Conservation (phyloP, 805 yeast genomes). For the Saccharomycopsis amapae region DNA sequence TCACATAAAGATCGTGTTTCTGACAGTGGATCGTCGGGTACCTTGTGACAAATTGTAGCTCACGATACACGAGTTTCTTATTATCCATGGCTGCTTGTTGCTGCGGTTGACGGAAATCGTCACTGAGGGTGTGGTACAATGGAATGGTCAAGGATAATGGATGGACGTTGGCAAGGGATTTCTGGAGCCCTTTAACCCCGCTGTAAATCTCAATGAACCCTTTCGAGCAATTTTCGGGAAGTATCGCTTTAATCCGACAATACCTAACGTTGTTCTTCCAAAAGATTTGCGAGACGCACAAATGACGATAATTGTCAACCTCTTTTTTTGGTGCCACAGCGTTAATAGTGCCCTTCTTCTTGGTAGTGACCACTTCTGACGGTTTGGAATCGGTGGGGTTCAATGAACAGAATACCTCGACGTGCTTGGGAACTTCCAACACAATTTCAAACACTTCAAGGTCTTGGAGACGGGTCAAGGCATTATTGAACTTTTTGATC, state of each 20-base stretch:
- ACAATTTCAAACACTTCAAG: conserved; percentile 76
- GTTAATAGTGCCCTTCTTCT: neutral
- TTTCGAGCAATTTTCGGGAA: conserved; percentile 61
- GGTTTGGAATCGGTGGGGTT: conserved; percentile 34
- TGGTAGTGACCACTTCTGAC: neutral
- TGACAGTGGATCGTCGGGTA: conserved; percentile 66
- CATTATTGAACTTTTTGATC: conserved; percentile 66
- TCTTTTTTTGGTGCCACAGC: conserved; percentile 22
- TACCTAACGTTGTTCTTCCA: conserved; percentile 60
- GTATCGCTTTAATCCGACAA: conserved; percentile 71
- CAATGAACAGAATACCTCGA: conserved; percentile 60
- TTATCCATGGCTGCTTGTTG: neutral
- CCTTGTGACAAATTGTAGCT: conserved; percentile 61
- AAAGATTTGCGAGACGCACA: conserved; percentile 69
- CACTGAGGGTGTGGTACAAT: conserved; percentile 45
- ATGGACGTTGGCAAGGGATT: conserved; percentile 49
- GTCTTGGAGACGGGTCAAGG: conserved; percentile 65
- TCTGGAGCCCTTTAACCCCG: conserved; percentile 55
- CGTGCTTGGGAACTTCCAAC: conserved; percentile 58
- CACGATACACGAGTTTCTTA: conserved; percentile 32
- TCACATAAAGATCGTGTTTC: conserved; percentile 69
- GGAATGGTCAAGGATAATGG: conserved; percentile 72
- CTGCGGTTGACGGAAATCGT: neutral
- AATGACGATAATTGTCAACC: conserved; percentile 36
- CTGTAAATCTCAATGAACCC: conserved; percentile 76